Base-by-base conservation (phyloP, 2,329 filamentous ascomycete genomes). In the Colletotrichum costaricense region DNA sequence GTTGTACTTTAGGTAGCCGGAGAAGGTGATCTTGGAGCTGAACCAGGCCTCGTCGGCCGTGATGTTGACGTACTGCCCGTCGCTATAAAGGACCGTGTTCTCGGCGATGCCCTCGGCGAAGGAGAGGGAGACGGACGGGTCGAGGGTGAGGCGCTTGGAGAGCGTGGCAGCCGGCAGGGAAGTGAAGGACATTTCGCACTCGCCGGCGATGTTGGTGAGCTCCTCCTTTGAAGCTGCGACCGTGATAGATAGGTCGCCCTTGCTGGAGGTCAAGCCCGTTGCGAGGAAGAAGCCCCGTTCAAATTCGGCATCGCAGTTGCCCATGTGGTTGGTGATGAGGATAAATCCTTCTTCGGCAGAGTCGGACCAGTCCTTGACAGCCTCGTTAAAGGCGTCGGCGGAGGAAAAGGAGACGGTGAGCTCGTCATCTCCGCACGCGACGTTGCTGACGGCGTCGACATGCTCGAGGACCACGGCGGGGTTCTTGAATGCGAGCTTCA, bases 321-420 rank as follows among this genome's bases (percentile, higher is more conserved):
- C 83, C 24, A 82, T 67, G 76, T 85, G 81, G 77, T 84, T 86
- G 16, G 84, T 86, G 73, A 86, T 80, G 63, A 86, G 75, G 54
- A 85, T 77, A 49, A 86, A 76, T n/a, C 72, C 71, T 54, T 73
- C 64, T 1, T 74, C 69, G 5, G 22, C 16, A 4, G 58, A 9
- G 16, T 59, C 54, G 33, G 64, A 55, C 77, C 77, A 78, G 57
- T 73, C 56, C 22, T 60, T 55, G 11, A 78, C 67, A 24, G 76
- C 75, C 62, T 78, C 60, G n/a, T 38, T 22, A 52, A 77, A 77
- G 30, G 69, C 66, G 2, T 64, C 69, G 22, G 56, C n/a, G 56
- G 65, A 72, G 49, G 56, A 63, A 56, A 78, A 78, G 33, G 72
- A 64, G 7, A 78, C 75, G n/a, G 74, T 70, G 16, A 78, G 67